Conservation (phyloP, 345 rosid genomes). For the Euphorbia lathyris region DNA sequence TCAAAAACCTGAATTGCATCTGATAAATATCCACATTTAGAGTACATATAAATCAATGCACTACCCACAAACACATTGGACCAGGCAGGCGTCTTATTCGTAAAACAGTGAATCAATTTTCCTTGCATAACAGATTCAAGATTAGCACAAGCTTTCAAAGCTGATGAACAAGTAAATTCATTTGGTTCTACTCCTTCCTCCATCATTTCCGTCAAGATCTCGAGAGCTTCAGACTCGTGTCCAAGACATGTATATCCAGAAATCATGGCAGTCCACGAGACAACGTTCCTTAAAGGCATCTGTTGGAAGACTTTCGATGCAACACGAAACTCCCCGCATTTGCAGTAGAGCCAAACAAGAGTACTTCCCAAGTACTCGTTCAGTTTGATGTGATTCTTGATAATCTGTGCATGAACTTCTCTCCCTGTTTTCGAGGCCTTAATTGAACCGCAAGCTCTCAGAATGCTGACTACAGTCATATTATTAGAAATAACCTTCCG, state of each 20-base stretch:
- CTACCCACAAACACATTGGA: constrained; percentile 78
- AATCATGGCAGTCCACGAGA: constrained; percentile 93
- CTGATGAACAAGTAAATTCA: constrained; percentile 73
- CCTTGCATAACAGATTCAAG: constrained; percentile 58
- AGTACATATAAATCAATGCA: constrained; percentile 80
- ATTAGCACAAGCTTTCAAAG: constrained; percentile 78
- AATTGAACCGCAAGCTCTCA: constrained; percentile 77
- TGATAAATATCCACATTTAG: constrained; percentile 66
- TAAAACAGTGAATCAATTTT: constrained; percentile 71
- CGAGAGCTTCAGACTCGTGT: constrained; percentile 68
- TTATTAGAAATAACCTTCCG: constrained; percentile 54
- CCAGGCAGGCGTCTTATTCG: constrained; percentile 56
- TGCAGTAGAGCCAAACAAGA: constrained; percentile 83
- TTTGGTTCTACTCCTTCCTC: constrained; percentile 88
- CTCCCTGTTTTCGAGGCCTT: constrained; percentile 51
- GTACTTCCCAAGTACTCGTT: constrained; percentile 65
- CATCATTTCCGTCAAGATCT: constrained; percentile 76
- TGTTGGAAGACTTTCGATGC: constrained; percentile 69
- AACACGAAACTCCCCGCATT: constrained; percentile 54
- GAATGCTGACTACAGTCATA: constrained; percentile 68
- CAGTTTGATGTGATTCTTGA: constrained; percentile 48
- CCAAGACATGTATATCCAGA: constrained; percentile 75
- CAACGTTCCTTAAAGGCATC: constrained; percentile 71
- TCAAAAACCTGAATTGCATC: constrained; percentile 78
- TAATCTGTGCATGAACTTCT: constrained; percentile 75